These are phyloP conservation scores for Penicillium sp. DNA, from an alignment of 2,329 filamentous ascomycete species.

Conservation along the genomic window DNA sequence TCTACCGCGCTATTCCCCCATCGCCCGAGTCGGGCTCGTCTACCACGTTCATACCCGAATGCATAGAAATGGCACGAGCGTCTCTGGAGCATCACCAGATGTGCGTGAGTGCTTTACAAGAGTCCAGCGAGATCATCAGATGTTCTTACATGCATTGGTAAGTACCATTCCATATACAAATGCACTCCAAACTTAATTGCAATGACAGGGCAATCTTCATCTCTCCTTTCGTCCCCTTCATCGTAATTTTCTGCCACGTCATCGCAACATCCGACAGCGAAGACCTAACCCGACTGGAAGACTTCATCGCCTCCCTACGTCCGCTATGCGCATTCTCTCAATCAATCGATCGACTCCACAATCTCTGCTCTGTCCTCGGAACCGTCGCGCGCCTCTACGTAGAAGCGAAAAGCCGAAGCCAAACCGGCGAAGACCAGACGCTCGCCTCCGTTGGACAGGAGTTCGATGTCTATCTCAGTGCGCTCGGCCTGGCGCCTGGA, in stretches of 20 bases:
- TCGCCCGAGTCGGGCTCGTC: slow-evolving; percentile 20
- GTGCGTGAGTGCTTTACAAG: slow-evolving; percentile 27
- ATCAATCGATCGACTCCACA: slow-evolving; percentile 59
- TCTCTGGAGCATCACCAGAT: slow-evolving; percentile 36
- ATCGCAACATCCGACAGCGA: slow-evolving; percentile 52
- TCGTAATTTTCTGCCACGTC: slow-evolving; percentile 49
- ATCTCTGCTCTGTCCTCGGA: slow-evolving; percentile 61
- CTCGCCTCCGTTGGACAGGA: slow-evolving; percentile 56
- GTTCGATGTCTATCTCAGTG: slow-evolving; percentile 64
- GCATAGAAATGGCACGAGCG: slow-evolving; percentile 37
- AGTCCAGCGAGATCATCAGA: slow-evolving; percentile 27
- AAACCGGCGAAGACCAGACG: slow-evolving; percentile 47
- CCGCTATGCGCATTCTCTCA: slow-evolving; percentile 55
- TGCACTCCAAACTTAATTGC: background rate
- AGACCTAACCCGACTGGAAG: slow-evolving; percentile 56
- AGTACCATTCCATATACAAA: background rate
- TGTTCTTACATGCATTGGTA: slow-evolving; percentile 41
- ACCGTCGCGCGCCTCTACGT: slow-evolving; percentile 63
- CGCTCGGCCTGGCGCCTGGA: slow-evolving; percentile 58
- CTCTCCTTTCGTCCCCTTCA: slow-evolving; percentile 51
- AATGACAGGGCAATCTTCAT: slow-evolving; percentile 38
- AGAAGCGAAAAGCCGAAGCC: slow-evolving; percentile 59
- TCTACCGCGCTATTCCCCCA: slow-evolving; percentile 42
- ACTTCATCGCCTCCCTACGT: slow-evolving; percentile 58
- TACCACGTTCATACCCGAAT: slow-evolving; percentile 36